These are phyloP conservation scores for Paspalum vaginatum DNA, from an alignment of 176 grass and related monocot species.

Conservation along the genomic window DNA sequence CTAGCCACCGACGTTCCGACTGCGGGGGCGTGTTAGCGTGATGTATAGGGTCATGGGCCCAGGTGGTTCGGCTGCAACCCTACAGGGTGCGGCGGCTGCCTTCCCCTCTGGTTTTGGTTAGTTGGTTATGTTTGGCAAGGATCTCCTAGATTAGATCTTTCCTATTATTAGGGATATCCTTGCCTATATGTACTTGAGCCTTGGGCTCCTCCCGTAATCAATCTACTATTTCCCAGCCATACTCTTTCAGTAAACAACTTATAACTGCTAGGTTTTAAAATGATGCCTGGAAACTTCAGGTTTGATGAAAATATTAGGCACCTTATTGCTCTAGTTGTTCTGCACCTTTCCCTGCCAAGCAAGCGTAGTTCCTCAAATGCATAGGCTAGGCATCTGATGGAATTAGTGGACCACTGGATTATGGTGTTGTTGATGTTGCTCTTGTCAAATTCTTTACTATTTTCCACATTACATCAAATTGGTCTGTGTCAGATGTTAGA, in stretches of 20 bases:
- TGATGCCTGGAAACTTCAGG: neutral
- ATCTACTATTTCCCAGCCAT: too few species aligned
- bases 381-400: slow-evolving; percentile 7
- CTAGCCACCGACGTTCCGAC: too few species aligned
- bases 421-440: slow-evolving; percentile 18
- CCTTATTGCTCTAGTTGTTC: neutral
- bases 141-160: too few species aligned
- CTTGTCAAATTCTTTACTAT: neutral
- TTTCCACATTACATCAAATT: neutral
- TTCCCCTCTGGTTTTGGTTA: too few species aligned
- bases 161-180: too few species aligned
- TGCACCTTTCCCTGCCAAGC: neutral
- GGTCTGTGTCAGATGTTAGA: neutral
- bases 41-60: too few species aligned
- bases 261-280: slow-evolving; percentile 12
- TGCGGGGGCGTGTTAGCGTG: too few species aligned
- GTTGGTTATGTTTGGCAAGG: too few species aligned
- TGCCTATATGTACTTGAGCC: too few species aligned
- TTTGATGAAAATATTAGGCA: slow-evolving; percentile 20
- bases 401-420: neutral
- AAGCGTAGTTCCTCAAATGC: slow-evolving; percentile 1
- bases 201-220: too few species aligned
- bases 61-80: too few species aligned
- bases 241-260: slow-evolving; percentile 17
- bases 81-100: too few species aligned